phyloP scores from a whole-genome alignment of 1,284 basidiomycete genomes.

The Cryptococcus depauperatus region DNA sequence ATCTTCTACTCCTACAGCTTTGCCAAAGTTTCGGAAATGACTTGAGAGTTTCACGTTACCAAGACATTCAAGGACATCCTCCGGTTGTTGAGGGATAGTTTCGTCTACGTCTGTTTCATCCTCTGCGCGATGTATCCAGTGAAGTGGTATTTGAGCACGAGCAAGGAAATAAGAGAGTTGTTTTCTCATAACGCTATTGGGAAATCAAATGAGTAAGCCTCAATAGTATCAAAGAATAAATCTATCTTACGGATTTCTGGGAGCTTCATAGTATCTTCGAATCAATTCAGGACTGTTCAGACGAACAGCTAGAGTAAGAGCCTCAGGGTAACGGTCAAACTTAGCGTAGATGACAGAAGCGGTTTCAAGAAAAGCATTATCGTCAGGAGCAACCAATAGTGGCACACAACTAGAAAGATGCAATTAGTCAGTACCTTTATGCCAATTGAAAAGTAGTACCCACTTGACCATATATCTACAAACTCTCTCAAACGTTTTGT shows the following conservation, averaged over 20 bases:
- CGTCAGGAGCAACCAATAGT: constrained; percentile 88
- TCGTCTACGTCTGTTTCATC: constrained; percentile 51
- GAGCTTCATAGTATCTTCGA: constrained; percentile 70
- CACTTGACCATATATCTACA: constrained; percentile 95
- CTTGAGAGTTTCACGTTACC: constrained; percentile 74
- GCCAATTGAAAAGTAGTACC: neutral
- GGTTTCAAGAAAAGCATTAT: constrained; percentile 79
- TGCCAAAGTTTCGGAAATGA: constrained; percentile 86
- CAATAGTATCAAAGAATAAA: neutral
- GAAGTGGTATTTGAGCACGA: constrained; percentile 80
- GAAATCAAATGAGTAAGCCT: no score
- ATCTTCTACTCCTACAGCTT: constrained; percentile 85
- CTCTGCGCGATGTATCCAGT: constrained; percentile 65
- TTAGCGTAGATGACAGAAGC: constrained; percentile 86
- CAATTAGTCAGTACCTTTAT: constrained; percentile 8
- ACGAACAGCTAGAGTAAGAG: constrained; percentile 77
- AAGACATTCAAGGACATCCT: constrained; percentile 75
- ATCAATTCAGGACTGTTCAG: constrained; percentile 77
- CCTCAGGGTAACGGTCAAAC: constrained; percentile 84
- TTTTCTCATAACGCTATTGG: constrained; percentile 84
- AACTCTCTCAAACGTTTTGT: constrained; percentile 74
- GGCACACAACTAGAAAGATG: constrained; percentile 65
- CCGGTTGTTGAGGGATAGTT: constrained; percentile 54
- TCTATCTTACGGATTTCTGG: constrained; percentile 71
- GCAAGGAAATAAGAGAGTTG: constrained; percentile 93